Evolutionary conservation across 2,329 filamentous ascomycete genomes (phyloP), one percentile per base, ranked within the genome.

Genomic region (Fusarium papillatum): DNA sequence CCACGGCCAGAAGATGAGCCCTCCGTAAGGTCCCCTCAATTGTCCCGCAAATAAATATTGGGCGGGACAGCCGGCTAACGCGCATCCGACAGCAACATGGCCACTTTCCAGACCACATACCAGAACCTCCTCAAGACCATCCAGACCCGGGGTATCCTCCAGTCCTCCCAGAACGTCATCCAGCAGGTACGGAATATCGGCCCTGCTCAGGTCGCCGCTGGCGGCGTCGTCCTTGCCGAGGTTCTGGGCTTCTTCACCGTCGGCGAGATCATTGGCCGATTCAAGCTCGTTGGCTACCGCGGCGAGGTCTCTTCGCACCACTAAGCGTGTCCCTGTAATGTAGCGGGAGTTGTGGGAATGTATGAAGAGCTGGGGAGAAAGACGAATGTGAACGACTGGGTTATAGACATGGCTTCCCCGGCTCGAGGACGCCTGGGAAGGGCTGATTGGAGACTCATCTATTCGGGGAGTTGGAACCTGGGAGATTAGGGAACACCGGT

Each of bases 181-280:
- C 86, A 90, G 81, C 84, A 84, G 78, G 83, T 94, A 82, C 92
- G 94, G 83, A 94, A 92, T 87, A 81, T 97, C 81, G 93, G 91
- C 85, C 88, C 87, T 78, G 89, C 92, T 79, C 93, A 98, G 85
- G 84, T 96, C 79, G 90, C 90, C 67, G 86, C 93, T 66, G 93
- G 90, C 72, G 95, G 94, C 80, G 94, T 99, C 71, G 88, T 98
- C 74, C 86, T 90, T 60, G 96, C 96, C 68, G 96, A 99, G 88
- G 90, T 95, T 63, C 87, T 99, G 78, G 97, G 97, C 73, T 99
- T 99, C 91, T 99, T 98, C 91, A 97, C 96, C 73, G 92, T 98
- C 67, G 97, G 97, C 77, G 96, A 98, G 90, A 98, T 99, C 86
- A 93, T 99, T 81, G 97, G 97, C 81, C 92, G 96, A 82, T 92